phyloP scores from a whole-genome alignment of 768 basidiomycete species.

The Trametes elegans region DNA sequence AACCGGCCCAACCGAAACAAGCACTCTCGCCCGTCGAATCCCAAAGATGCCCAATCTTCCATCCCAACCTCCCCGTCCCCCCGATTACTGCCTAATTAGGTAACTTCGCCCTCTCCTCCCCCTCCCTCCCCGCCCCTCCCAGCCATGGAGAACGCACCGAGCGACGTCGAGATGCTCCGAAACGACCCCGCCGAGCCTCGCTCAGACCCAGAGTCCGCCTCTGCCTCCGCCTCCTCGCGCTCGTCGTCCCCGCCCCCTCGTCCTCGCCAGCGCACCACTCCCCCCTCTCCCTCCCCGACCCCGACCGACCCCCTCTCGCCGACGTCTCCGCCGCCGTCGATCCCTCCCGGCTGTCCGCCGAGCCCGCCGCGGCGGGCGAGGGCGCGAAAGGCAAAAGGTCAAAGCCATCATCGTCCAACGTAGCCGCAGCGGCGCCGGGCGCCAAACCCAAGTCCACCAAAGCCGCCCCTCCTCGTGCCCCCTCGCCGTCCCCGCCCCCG shows the following conservation, averaged over 20 bases:
- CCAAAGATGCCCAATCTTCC: conserved; percentile 19
- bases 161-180: conserved; percentile 9
- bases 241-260: conserved; percentile 15
- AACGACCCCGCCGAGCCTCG: conserved; percentile 4
- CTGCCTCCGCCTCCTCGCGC: neutral
- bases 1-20: conserved; percentile 22
- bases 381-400: conserved; percentile 21
- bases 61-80: conserved; percentile 26
- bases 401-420: conserved; percentile 25
- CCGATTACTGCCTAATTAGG: conserved; percentile 31
- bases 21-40: conserved; percentile 14
- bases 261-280: conserved; percentile 24
- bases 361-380: conserved; percentile 12
- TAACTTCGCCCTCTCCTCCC: conserved; percentile 25
- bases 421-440: conserved; percentile 26
- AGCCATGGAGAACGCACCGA: conserved; percentile 13
- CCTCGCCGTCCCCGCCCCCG: conserved; percentile 57
- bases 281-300: conserved; percentile 20
- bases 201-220: neutral
- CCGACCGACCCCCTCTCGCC: conserved; percentile 4
- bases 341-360: conserved; percentile 5
- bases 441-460: conserved; percentile 54
- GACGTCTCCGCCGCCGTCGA: neutral
- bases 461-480: conserved; percentile 43
- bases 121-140: conserved; percentile 5